Percentiles rank a stretch among this genome's conserved stretches.
These are phyloP conservation scores for Pichia sp. DNA, from an alignment of 1,139 yeast genomes.

Conservation along the genomic window DNA sequence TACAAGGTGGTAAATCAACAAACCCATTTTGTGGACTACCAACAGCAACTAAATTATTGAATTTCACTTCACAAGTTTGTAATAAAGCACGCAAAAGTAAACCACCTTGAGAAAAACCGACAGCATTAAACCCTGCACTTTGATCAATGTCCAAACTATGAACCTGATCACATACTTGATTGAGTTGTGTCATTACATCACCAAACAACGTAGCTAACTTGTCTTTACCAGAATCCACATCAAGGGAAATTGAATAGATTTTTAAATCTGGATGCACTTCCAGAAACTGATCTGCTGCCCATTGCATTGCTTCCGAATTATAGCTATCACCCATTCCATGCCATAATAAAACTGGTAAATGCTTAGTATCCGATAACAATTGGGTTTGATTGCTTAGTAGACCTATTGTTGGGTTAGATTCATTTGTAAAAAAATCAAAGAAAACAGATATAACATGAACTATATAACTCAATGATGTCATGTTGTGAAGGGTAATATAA, in stretches of 20 bases:
- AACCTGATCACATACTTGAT: slow-evolving; percentile 31
- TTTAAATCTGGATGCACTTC: slow-evolving; percentile 44
- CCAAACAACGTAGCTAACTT: slow-evolving; percentile 54
- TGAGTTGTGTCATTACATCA: slow-evolving; percentile 43
- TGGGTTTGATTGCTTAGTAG: not conserved
- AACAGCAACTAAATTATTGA: slow-evolving; percentile 57
- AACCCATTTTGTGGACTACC: slow-evolving; percentile 84
- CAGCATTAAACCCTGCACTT: slow-evolving; percentile 56
- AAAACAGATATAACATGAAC: not conserved
- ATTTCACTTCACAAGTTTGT: slow-evolving; percentile 48
- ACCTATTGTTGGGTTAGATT: not conserved
- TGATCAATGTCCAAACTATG: slow-evolving; percentile 17
- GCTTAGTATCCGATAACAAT: not conserved
- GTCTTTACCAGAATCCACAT: slow-evolving; percentile 46
- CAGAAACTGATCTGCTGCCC: slow-evolving; percentile 39
- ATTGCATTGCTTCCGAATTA: slow-evolving; percentile 52
- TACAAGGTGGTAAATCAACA: slow-evolving; percentile 60
- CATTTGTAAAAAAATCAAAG: not conserved
- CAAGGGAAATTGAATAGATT: slow-evolving; percentile 49
- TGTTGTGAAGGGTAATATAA: too few relatives aligned
- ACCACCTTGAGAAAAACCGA: slow-evolving; percentile 85
- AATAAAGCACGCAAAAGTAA: slow-evolving; percentile 59
- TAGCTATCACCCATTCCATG: slow-evolving; percentile 80
- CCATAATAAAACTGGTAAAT: slow-evolving; percentile 64
- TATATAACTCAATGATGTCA: not conserved